Base-by-base conservation (phyloP, 768 basidiomycete genomes). In the Tulasnella sp. region DNA sequence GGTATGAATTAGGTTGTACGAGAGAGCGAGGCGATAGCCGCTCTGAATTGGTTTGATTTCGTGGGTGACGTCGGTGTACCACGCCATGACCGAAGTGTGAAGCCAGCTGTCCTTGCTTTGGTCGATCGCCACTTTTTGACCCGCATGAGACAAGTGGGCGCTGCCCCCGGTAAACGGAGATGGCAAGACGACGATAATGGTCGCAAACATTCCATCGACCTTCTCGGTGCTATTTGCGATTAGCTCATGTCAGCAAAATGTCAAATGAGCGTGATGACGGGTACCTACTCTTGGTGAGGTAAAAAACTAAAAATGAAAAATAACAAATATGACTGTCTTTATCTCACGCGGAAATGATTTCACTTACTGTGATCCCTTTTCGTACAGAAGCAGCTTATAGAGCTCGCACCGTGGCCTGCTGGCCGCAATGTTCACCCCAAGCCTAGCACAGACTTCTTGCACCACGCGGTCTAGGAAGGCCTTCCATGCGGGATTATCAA, bases 31-130 rank as follows among this genome's bases (percentile, higher is more conserved):
- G 0, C 87, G 86, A 77, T 87, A 88, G 5, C 89, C 88, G 23
- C 85, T 84, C 0, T 85, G 87, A 69, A 89, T 83, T 7, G 86
- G 85, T 78, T 87, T 87, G 79, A 89, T 85, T 83, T 87, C 87
- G 81, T 88, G 87, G 70, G 82, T 82, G 72, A 88, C 88, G 76
- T 88, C 88, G 37, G 87, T 88, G 80, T 89, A 88, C 87, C 88
- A 90, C 0, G 88, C 84, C 5, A 88, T 82, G 18, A 87, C 81
- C 0, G 86, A 82, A 0, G 86, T 87, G 3, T 81, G 81, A 7
- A 82, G 73, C 0, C 82, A 73, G n/a, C 86, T 86, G 16, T 80
- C 78, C 0, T 79, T 18, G 3, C 85, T 48, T 5, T 84, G 81
- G 80, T 88, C 85, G 79, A 88, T 83, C 9, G 84, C 82, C 74